A percentile compares a stretch with the other conserved stretches of the same genome.
phyloP scores from a whole-genome alignment of 1,284 basidiomycete species.

The Ceratobasidium sp. region DNA sequence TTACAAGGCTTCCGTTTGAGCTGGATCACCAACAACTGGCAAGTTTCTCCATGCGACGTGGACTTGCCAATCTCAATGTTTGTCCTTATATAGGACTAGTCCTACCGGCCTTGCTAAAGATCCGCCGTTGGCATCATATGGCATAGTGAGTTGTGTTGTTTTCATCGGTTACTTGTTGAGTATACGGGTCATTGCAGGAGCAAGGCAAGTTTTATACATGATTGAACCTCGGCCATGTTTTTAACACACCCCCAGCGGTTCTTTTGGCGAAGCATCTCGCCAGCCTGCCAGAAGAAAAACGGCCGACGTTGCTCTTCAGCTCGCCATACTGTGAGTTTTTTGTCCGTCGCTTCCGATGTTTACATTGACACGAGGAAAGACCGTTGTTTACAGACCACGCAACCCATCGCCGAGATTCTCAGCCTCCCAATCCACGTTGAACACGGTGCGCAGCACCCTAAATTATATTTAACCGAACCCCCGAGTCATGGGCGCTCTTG shows the following conservation, averaged over 20 bases:
- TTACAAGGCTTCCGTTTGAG: constrained; percentile 77
- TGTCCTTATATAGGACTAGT: constrained; percentile 64
- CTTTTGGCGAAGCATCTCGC: constrained; percentile 21
- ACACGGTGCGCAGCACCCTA: constrained; percentile 68
- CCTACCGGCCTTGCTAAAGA: constrained; percentile 80
- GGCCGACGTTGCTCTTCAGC: constrained; percentile 82
- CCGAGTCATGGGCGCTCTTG: neutral
- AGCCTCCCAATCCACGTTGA: constrained; percentile 74
- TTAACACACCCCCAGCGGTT: constrained; percentile 6
- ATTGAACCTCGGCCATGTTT: constrained; percentile 16
- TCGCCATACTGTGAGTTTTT: constrained; percentile 77
- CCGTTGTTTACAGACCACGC: constrained; percentile 83
- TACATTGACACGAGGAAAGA: constrained; percentile 23
- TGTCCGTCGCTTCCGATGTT: neutral
- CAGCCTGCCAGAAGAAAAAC: constrained; percentile 70
- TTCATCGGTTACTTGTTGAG: neutral
- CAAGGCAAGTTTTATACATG: constrained; percentile 7
- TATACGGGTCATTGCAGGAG: neutral
- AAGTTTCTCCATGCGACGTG: constrained; percentile 50
- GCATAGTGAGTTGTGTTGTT: constrained; percentile 63
- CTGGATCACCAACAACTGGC: constrained; percentile 78
- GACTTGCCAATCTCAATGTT: neutral
- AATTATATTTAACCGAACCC: neutral
- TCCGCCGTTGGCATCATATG: constrained; percentile 81
- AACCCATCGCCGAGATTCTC: constrained; percentile 72